Base-by-base conservation (phyloP, 1,284 basidiomycete genomes). In the Cryptococcus sp. region DNA sequence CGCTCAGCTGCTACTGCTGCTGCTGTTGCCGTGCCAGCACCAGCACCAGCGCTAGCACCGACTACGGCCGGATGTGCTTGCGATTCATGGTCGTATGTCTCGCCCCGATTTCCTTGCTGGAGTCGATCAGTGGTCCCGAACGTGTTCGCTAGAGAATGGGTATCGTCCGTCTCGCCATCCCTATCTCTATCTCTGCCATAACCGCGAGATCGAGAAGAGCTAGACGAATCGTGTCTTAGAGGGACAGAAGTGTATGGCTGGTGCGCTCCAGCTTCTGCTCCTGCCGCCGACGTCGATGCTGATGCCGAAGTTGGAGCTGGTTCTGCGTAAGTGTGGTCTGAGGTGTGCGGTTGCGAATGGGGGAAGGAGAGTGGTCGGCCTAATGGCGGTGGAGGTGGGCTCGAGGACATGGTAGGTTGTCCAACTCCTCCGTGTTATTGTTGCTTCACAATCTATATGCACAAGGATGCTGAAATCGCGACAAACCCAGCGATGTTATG, bases 61-160 rank as follows among this genome's bases (percentile, higher is more conserved):
- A 13, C 13, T 35, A 13, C 31, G 31, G 8, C 31, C 31, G 31
- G 31, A 35, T 35, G 31, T 35, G 5, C 31, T 35, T 35, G 31
- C 31, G 31, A 35, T 2, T 35, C 31, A 13, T 35, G 31, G 31
- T 35, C 31, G 13, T 35, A 35, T 8, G 13, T 8, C 31, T 40
- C 41, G n/a, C 8, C 17, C 8, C 20, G 16, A 10, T 44, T 41
- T 11, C n/a, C 39, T 20, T 48, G 47, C n/a, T 22, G 42, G 2
- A 41, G 35, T 16, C 11, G n/a, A 25, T 58, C 56, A 6, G 31
- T 53, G 5, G 51, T 50, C 2, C 56, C 56, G 19, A 58, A 53
- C 13, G 51, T 58, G 23, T 58, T 58, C 10, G 56, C 56, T 35
- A 53, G 19, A 45, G 45, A 48, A 46, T 58, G 56, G 8, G 38